These are phyloP conservation scores for Coemansia furcata DNA, from an alignment of 192 early-diverging fungal species.

Conservation along the genomic window DNA sequence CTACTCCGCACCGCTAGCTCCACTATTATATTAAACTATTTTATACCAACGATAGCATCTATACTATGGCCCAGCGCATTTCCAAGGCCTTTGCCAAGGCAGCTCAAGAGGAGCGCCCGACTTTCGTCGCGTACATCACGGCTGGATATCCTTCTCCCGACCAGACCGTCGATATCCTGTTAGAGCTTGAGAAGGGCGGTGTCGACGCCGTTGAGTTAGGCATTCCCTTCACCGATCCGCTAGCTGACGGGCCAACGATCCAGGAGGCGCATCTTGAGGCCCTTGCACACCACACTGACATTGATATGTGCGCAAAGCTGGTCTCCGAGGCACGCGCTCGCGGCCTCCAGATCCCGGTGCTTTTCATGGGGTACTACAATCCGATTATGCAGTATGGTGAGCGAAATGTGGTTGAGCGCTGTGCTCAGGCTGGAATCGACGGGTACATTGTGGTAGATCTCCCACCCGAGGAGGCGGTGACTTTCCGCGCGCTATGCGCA, in stretches of 20 bases:
- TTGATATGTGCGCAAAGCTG: slow-evolving; percentile 75
- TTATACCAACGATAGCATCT: neutral
- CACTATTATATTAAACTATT: neutral
- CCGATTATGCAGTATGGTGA: slow-evolving; percentile 95
- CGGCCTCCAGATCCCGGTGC: slow-evolving; percentile 85
- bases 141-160: slow-evolving; percentile 84
- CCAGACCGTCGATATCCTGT: slow-evolving; percentile 79
- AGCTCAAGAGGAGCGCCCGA: slow-evolving; percentile 58
- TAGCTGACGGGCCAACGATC: slow-evolving; percentile 97
- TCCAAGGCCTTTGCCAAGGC: slow-evolving; percentile 41
- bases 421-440: slow-evolving; percentile 81
- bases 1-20: neutral
- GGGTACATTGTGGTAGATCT: slow-evolving; percentile 98
- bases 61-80: slow-evolving; percentile 36
- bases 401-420: slow-evolving; percentile 77
- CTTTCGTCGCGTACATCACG: slow-evolving; percentile 91
- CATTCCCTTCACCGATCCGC: slow-evolving; percentile 96
- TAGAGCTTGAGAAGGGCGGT: slow-evolving; percentile 88
- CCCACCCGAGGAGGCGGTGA: slow-evolving; percentile 91
- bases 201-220: slow-evolving; percentile 96
- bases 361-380: slow-evolving; percentile 99
- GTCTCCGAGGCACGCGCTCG: slow-evolving; percentile 76
- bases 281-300: slow-evolving; percentile 74
- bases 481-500: slow-evolving; percentile 77
- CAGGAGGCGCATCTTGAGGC: slow-evolving; percentile 83